Conservation (phyloP, 2,329 filamentous ascomycete genomes). For the Botrytis squamosa region DNA sequence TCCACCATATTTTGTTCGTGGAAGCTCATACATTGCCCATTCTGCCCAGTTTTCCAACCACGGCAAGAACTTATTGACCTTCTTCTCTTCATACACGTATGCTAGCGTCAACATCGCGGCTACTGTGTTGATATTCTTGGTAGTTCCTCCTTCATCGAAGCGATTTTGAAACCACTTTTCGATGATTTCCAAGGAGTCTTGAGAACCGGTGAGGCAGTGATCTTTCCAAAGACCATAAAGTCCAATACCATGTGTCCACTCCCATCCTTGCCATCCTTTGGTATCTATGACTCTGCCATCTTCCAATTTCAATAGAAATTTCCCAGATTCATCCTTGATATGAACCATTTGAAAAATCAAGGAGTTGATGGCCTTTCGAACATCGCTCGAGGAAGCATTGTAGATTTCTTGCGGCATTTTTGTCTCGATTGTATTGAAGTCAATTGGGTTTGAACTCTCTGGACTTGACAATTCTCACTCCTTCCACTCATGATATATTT, state of each 20-base stretch:
- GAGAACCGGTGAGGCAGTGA: slow-evolving; percentile 67
- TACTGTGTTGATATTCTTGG: slow-evolving; percentile 82
- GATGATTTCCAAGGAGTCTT: slow-evolving; percentile 61
- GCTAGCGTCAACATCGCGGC: slow-evolving; percentile 73
- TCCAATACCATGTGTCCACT: slow-evolving; percentile 79
- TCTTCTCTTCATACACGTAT: slow-evolving; percentile 73
- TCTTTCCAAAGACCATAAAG: slow-evolving; percentile 83
- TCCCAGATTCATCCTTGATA: slow-evolving; percentile 72
- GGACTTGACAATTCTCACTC: neutral
- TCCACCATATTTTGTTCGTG: slow-evolving; percentile 64
- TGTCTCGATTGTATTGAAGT: neutral
- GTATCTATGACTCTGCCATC: slow-evolving; percentile 70
- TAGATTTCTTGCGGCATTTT: slow-evolving; percentile 31
- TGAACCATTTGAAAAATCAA: slow-evolving; percentile 74
- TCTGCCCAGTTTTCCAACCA: slow-evolving; percentile 82
- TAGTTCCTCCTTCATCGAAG: slow-evolving; percentile 55
- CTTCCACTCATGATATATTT: slow-evolving; percentile 3
- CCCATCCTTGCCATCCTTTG: slow-evolving; percentile 82
- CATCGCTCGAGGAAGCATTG: slow-evolving; percentile 48
- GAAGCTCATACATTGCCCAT: slow-evolving; percentile 77
- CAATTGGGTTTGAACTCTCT: neutral
- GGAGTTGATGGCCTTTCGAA: slow-evolving; percentile 56
- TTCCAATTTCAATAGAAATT: slow-evolving; percentile 68
- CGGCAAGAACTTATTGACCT: slow-evolving; percentile 66
- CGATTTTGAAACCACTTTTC: slow-evolving; percentile 71